Base-by-base conservation (phyloP, 2,329 filamentous ascomycete species). In the Ophiostoma sp. region DNA sequence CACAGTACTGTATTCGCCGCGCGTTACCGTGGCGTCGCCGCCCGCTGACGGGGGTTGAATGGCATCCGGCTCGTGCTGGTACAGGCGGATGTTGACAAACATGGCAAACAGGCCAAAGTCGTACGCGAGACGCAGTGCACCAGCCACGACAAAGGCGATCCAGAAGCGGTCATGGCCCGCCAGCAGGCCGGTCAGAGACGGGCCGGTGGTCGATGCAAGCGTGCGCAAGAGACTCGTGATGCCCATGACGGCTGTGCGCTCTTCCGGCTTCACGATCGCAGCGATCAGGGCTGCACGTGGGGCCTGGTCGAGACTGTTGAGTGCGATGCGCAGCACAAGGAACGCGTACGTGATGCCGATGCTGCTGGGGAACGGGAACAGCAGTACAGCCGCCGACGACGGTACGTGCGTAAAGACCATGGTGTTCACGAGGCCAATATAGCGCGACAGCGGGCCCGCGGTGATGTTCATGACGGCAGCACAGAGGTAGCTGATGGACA, bases 281-380 rank as follows among this genome's bases (percentile, higher is more conserved):
- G 87, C 86, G 65, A 90, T 88, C 69, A 90, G 85, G 0, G 88
- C 87, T 0, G 87, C 79, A 2, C 88, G 81, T 0, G 88, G 88
- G 0, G 85, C 87, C 77, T 90, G 87, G 71, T 90, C 88, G 86
- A 90, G 89, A 71, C 84, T 87, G 73, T 89, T 89, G 62, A 90
- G 78, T 0, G 85, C 85, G 2, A 86, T 81, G 5, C 87, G 82
- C 27, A 89, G 75, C 40, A 88, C 79, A 0, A 90, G 77, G 0
- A 90, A 78, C 0, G 78, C 78, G 0, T 85, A 81, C 0, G 85
- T 84, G 58, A 85, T 74, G 52, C 80, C 80, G 1, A 88, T 77
- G 2, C 77, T 78, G 5, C 76, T 77, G 0, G 87, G 84, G 0
- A 84, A 74, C 0, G 87, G 86, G 67, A 90, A 88, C 5, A 88